phyloP scores from a whole-genome alignment of 2,329 filamentous ascomycete species.

The Coniosporium tulheliwenetii region DNA sequence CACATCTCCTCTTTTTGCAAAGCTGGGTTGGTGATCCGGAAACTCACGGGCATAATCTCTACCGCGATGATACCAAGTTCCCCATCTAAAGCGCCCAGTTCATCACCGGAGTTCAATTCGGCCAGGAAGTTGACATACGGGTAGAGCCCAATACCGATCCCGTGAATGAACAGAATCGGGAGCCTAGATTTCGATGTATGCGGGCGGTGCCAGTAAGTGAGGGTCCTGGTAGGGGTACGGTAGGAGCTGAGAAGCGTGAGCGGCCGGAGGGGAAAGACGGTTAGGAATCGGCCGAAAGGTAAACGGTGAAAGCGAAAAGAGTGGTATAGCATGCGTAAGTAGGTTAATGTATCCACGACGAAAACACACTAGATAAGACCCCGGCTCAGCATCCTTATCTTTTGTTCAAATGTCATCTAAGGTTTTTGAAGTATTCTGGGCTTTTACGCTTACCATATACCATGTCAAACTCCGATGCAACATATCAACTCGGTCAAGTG shows the following conservation, averaged over 20 bases:
- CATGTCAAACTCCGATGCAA: slow-evolving; percentile 47
- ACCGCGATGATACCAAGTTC: slow-evolving; percentile 48
- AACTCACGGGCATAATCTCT: slow-evolving; percentile 49
- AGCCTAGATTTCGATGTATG: slow-evolving; percentile 42
- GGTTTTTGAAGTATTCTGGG: slow-evolving; percentile 4
- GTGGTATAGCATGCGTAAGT: slow-evolving; percentile 6
- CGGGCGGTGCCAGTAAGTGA: slow-evolving; percentile 52
- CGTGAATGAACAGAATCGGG: slow-evolving; percentile 54
- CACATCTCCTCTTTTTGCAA: slow-evolving; percentile 38
- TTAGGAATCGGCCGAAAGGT: slow-evolving; percentile 19
- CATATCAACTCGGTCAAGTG: slow-evolving; percentile 48
- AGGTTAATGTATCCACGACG: slow-evolving; percentile 32
- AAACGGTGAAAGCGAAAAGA: slow-evolving; percentile 10
- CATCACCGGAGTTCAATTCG: slow-evolving; percentile 28
- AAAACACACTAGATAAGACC: slow-evolving; percentile 24
- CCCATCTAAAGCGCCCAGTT: slow-evolving; percentile 17
- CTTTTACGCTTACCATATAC: slow-evolving; percentile 36
- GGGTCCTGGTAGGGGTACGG: slow-evolving; percentile 30
- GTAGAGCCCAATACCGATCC: slow-evolving; percentile 53
- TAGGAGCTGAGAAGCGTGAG: slow-evolving; percentile 30
- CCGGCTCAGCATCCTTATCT: slow-evolving; percentile 2
- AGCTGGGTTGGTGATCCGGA: slow-evolving; percentile 41
- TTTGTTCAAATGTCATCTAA: too few species aligned
- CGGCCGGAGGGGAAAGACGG: slow-evolving; percentile 43
- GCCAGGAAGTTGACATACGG: slow-evolving; percentile 44